Base-by-base conservation (phyloP, 495 filamentous ascomycete species). In the Filosporella fistucella region DNA sequence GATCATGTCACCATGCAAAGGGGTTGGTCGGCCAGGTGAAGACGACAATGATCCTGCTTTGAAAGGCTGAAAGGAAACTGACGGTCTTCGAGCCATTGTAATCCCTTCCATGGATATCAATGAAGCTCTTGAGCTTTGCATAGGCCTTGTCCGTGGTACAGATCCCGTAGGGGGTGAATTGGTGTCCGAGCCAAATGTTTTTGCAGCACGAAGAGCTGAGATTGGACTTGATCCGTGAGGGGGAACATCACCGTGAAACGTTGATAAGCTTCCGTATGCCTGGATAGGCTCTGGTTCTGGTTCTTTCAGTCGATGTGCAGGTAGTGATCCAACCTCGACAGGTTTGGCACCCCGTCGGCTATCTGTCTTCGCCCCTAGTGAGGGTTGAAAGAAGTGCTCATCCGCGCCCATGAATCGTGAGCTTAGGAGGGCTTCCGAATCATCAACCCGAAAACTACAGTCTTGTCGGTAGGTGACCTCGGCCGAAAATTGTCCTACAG, bases 321-420 rank as follows among this genome's bases (percentile, higher is more conserved):
- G 90, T 42, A 90, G 66, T n/a, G 89, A 95, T 46, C 88, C 89
- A 35, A 84, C 70, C 45, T 89, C 86, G 12, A 58, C 51, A 3
- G 64, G 62, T 26, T 62, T 65, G 28, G 67, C 59, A 6, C 73
- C 71, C 29, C 67, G 58, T 25, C 48, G 51, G 8, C 18, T 26
- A 23, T 60, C 53, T 7, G 23, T 29, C 25, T 42, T 60, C 46
- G 58, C 61, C 4, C 65, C 61, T 14, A 91, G 64, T 2, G 87
- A 89, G 8, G 88, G 88, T 40, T 80, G 78, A 63, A 95, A 93
- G 56, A 84, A 87, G 30, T 86, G 82, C 59, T 96, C 89, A 57
- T 96, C 91, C 13, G 86, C 77, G 13, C 89, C 88, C 80, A 96
- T 91, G 60, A 93, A 89, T n/a, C 86, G 84, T n/a, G 90, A 96